Evolutionary conservation across 345 rosid genomes (phyloP).

Genomic region (Firmiana major): DNA sequence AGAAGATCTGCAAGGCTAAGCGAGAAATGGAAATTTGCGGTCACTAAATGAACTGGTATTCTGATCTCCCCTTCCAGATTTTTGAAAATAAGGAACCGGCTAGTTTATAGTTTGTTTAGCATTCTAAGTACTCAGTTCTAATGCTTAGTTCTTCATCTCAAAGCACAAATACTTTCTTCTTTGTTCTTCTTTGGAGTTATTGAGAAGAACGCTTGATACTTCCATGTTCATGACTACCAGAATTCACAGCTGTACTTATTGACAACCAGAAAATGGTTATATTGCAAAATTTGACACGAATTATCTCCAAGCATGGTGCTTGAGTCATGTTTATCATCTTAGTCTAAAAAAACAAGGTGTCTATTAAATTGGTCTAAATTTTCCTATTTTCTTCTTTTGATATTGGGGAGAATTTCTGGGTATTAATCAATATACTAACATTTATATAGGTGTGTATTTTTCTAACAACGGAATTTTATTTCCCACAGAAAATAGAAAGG

Average conservation of each 20-base stretch:
- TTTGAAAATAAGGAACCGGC: background rate
- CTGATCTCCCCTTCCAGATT: background rate
- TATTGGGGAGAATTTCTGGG: background rate
- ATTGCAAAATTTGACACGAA: background rate
- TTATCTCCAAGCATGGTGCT: background rate
- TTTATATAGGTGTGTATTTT: background rate
- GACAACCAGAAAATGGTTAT: background rate
- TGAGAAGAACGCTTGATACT: background rate
- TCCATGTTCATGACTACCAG: background rate
- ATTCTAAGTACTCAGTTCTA: constrained; percentile 10
- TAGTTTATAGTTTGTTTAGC: background rate
- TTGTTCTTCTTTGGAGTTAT: background rate
- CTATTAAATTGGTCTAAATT: background rate
- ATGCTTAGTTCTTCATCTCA: background rate
- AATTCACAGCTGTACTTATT: background rate
- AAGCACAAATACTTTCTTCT: background rate
- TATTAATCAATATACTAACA: background rate
- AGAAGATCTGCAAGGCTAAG: constrained; percentile 19
- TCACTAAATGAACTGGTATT: constrained; percentile 13
- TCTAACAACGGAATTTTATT: background rate
- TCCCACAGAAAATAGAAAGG: background rate
- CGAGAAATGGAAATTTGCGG: constrained; percentile 3
- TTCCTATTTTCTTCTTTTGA: background rate
- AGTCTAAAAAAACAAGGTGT: background rate
- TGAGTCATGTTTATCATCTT: background rate